Conservation (phyloP, 768 basidiomycete genomes). For the Russula brevipes region DNA sequence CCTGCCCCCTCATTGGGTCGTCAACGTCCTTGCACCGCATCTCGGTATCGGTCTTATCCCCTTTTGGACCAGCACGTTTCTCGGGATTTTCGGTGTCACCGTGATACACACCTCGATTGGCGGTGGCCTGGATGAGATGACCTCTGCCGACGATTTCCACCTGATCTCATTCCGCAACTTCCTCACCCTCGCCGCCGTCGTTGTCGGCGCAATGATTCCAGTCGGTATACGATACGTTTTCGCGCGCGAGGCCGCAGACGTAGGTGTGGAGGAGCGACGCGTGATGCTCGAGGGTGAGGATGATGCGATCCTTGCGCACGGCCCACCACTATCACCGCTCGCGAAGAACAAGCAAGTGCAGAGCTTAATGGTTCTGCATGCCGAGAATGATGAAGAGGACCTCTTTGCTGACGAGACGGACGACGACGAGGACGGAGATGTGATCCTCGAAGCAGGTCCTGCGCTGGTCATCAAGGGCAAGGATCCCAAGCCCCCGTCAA, state of each 20-base stretch:
- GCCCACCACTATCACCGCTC: constrained; percentile 43
- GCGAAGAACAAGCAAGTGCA: constrained; percentile 35
- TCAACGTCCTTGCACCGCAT: constrained; percentile 90
- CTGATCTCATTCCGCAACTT: constrained; percentile 91
- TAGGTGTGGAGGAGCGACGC: constrained; percentile 35
- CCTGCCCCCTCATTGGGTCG: constrained; percentile 93
- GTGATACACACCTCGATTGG: constrained; percentile 97
- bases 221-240: constrained; percentile 86
- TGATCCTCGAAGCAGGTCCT: constrained; percentile 73
- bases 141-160: constrained; percentile 87
- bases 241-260: constrained; percentile 50
- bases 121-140: constrained; percentile 92
- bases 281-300: constrained; percentile 36
- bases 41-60: constrained; percentile 78
- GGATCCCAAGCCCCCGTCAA: constrained; percentile 8
- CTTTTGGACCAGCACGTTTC: constrained; percentile 87
- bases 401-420: constrained; percentile 32
- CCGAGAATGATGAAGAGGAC: constrained; percentile 29
- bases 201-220: constrained; percentile 89
- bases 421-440: constrained; percentile 56
- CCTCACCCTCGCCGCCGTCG: constrained; percentile 75
- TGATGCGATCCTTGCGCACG: constrained; percentile 46
- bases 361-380: constrained; percentile 31
- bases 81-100: constrained; percentile 85
- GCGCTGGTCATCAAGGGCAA: constrained; percentile 43